A percentile compares a stretch with the other conserved stretches of the same genome.
Conservation (phyloP, 805 yeast species). For the Dipodascopsis uninucleata region DNA sequence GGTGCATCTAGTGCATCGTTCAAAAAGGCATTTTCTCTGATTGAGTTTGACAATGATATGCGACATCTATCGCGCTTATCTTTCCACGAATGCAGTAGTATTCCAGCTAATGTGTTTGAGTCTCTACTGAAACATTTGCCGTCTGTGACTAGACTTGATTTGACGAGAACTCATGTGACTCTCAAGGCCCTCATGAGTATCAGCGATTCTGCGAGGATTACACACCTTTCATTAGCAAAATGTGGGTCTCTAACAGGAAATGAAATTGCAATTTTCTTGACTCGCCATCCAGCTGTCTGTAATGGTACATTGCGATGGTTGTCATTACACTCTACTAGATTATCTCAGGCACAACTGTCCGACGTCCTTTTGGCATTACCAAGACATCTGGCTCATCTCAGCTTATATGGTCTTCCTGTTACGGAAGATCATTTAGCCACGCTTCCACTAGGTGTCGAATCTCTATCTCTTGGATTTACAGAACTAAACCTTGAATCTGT, state of each 20-base stretch:
- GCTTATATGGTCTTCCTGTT: constrained; percentile 64
- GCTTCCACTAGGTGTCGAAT: constrained; percentile 32
- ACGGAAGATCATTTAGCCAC: constrained; percentile 38
- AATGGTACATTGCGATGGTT: constrained; percentile 53
- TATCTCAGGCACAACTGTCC: constrained; percentile 48
- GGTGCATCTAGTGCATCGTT: constrained; percentile 73
- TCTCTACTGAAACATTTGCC: constrained; percentile 56
- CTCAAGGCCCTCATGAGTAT: constrained; percentile 56
- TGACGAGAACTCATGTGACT: constrained; percentile 75
- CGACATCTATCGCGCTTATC: constrained; percentile 50
- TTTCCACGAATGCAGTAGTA: constrained; percentile 82
- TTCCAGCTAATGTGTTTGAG: constrained; percentile 54
- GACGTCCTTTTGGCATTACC: constrained; percentile 45
- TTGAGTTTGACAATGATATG: constrained; percentile 30
- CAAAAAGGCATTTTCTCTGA: constrained; percentile 52
- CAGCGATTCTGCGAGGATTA: constrained; percentile 55
- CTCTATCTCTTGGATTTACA: constrained; percentile 37
- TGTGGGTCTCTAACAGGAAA: constrained; percentile 48
- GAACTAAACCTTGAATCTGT: constrained; percentile 32
- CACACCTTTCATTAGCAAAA: constrained; percentile 60
- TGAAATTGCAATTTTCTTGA: constrained; percentile 64
- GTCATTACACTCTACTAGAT: constrained; percentile 57
- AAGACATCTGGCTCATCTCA: constrained; percentile 46
- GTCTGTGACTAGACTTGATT: constrained; percentile 63
- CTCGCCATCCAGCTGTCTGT: constrained; percentile 59